Conservation (phyloP, 2,329 filamentous ascomycete genomes). For the Paradendryphiella salina region DNA sequence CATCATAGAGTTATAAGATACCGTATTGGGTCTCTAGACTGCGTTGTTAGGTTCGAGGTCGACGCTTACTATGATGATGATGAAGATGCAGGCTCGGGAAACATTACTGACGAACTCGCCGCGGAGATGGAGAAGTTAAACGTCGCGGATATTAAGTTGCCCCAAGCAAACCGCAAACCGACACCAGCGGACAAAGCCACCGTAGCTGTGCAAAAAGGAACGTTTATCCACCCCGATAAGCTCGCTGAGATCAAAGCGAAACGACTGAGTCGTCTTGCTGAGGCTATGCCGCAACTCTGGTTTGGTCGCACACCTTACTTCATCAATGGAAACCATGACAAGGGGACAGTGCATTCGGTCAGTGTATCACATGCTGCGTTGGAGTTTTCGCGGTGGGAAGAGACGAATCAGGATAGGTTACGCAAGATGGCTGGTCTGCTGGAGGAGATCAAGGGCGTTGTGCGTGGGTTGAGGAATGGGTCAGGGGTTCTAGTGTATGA, state of each 20-base stretch:
- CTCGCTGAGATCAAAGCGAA: constrained; percentile 26
- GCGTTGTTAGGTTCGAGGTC: constrained; percentile 25
- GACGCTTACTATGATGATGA: constrained; percentile 25
- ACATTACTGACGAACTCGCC: constrained; percentile 1
- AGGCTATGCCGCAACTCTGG: constrained; percentile 26
- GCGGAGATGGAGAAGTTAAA: constrained; percentile 3
- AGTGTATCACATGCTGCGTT: constrained; percentile 1
- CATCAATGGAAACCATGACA: constrained; percentile 19
- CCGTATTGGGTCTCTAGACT: constrained; percentile 18
- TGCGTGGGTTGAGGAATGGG: not conserved
- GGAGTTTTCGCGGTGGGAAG: constrained; percentile 22
- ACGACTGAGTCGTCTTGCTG: not conserved
- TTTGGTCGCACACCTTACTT: constrained; percentile 29
- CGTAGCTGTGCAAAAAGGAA: constrained; percentile 8
- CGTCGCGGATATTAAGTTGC: not conserved
- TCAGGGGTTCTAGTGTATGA: constrained; percentile 20
- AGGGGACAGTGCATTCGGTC: constrained; percentile 15
- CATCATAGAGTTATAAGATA: constrained; percentile 29
- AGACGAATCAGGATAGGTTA: constrained; percentile 15
- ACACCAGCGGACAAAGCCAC: not conserved
- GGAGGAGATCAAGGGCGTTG: constrained; percentile 7
- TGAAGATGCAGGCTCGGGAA: constrained; percentile 6
- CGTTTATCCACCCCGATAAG: constrained; percentile 2
- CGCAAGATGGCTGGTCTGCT: constrained; percentile 27
- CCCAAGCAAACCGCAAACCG: not conserved